A percentile compares a stretch with the other conserved stretches of the same genome.
phyloP scores from a whole-genome alignment of 2,329 filamentous ascomycete genomes.

The Spiromastix sp. region DNA sequence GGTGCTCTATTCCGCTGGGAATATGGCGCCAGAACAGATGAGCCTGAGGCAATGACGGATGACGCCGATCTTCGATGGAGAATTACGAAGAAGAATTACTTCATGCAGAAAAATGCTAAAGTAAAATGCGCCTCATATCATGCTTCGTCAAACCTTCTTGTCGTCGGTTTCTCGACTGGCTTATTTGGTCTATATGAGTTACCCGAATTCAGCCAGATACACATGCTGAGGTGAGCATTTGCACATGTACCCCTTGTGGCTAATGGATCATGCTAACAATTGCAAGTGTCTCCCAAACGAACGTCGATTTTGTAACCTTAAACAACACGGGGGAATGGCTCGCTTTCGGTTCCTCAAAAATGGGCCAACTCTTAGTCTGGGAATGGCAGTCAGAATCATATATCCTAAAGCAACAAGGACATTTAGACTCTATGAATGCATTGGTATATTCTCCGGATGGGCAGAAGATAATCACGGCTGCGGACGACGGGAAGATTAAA shows the following conservation, averaged over 20 bases:
- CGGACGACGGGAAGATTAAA: constrained; percentile 96
- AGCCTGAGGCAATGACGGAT: constrained; percentile 50
- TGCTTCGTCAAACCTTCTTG: constrained; percentile 75
- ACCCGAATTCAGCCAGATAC: constrained; percentile 90
- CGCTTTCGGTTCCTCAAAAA: constrained; percentile 88
- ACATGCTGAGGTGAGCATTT: constrained; percentile 51
- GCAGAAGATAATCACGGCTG: constrained; percentile 81
- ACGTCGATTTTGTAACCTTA: constrained; percentile 89
- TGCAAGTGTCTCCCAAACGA: constrained; percentile 82
- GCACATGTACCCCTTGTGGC: neutral
- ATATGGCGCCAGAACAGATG: constrained; percentile 56
- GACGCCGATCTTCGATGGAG: constrained; percentile 72
- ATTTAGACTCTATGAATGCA: constrained; percentile 92
- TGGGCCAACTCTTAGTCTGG: constrained; percentile 96
- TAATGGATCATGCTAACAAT: constrained; percentile 8
- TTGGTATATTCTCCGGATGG: constrained; percentile 90
- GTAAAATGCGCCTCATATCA: constrained; percentile 89
- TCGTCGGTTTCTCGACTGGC: constrained; percentile 91
- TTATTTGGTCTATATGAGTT: constrained; percentile 91
- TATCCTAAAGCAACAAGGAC: constrained; percentile 94
- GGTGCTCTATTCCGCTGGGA: constrained; percentile 94
- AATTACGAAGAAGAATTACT: constrained; percentile 84
- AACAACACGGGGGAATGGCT: constrained; percentile 95
- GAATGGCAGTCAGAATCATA: constrained; percentile 99
- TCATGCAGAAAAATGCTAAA: constrained; percentile 80